phyloP scores from a whole-genome alignment of 331 rosid genomes.

The Saraca asoca region DNA sequence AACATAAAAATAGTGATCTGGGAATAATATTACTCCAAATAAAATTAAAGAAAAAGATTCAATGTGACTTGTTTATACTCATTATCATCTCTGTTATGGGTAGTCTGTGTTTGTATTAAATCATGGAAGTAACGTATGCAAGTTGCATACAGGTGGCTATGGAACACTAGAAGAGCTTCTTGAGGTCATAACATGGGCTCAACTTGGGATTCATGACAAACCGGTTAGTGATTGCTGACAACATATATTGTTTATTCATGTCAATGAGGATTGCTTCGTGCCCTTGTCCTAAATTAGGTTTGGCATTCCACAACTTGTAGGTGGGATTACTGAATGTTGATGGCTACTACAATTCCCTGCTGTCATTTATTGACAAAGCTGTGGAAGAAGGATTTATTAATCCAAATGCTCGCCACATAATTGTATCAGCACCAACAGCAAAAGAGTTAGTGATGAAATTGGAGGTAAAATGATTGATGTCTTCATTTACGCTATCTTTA shows the following conservation, averaged over 20 bases:
- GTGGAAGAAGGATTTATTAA: constrained; percentile 96
- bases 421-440: constrained; percentile 96
- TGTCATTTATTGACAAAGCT: constrained; percentile 92
- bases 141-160: constrained; percentile 76
- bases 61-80: background rate
- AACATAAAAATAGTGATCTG: no score
- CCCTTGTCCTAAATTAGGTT: constrained; percentile 2
- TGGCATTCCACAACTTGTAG: constrained; percentile 46
- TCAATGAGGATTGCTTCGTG: background rate
- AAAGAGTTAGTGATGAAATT: constrained; percentile 86
- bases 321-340: constrained; percentile 97
- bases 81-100: background rate
- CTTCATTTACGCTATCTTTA: background rate
- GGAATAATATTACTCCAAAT: background rate
- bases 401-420: constrained; percentile 94
- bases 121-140: constrained; percentile 30
- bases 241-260: constrained; percentile 2
- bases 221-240: constrained; percentile 58
- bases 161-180: constrained; percentile 98
- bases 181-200: constrained; percentile 99
- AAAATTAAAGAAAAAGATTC: no score
- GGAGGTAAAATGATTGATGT: constrained; percentile 60
- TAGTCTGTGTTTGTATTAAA: background rate
- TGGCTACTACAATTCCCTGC: constrained; percentile 86
- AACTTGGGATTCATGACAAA: constrained; percentile 98